Percentiles rank a stretch among this genome's conserved stretches.
phyloP scores from a whole-genome alignment of 441 rosid species.

The Lepidium campestre region DNA sequence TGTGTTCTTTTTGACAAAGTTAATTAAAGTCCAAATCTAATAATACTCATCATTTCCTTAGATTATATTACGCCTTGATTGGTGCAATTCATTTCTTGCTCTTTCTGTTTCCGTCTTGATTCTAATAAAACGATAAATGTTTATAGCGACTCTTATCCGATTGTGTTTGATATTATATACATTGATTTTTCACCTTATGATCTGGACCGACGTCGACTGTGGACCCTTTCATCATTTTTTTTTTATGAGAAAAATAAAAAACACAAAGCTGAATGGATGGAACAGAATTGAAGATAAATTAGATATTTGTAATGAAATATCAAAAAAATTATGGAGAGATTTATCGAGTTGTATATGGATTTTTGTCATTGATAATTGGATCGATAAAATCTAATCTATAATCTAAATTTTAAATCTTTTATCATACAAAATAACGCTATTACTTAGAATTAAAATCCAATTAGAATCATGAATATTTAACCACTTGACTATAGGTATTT shows the following conservation, averaged over 20 bases:
- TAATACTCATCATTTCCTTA: not conserved
- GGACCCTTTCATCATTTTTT: conserved; percentile 1
- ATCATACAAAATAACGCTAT: too few relatives aligned
- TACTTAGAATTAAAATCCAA: too few relatives aligned
- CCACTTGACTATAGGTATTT: too few relatives aligned
- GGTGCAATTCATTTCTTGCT: not conserved
- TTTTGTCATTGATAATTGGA: too few relatives aligned
- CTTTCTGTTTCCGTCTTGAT: not conserved
- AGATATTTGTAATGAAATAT: too few relatives aligned
- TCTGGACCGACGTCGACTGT: conserved; percentile 16
- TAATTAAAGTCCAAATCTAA: not conserved
- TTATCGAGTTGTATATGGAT: too few relatives aligned
- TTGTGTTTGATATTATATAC: conserved; percentile 2
- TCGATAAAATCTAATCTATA: too few relatives aligned
- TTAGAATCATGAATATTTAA: too few relatives aligned
- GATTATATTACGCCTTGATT: conserved; percentile 23
- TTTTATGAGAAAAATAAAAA: not conserved
- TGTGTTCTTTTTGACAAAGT: not conserved
- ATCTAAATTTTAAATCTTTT: too few relatives aligned
- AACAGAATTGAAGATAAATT: too few relatives aligned
- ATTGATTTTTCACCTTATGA: not conserved
- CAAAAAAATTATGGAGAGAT: too few relatives aligned
- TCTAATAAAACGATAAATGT: conserved; percentile 8
- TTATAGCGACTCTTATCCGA: not conserved
- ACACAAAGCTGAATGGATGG: too few relatives aligned